Conservation (phyloP, 352 stramenopile species). For the Albugo candida region DNA sequence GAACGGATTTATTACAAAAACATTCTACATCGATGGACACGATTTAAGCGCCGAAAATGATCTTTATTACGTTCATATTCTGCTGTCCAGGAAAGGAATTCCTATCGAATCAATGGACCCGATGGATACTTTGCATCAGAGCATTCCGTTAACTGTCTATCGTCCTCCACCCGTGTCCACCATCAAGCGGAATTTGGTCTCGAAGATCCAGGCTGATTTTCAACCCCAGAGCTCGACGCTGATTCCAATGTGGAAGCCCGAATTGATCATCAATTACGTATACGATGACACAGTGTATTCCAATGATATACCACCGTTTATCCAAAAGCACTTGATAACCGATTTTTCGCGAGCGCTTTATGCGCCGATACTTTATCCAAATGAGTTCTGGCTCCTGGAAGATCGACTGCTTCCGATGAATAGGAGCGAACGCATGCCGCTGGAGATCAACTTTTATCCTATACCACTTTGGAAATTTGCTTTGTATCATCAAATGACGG, state of each 20-base stretch:
- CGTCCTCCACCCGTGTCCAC: constrained; percentile 45
- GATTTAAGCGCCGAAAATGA: constrained; percentile 19
- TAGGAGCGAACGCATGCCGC: constrained; percentile 45
- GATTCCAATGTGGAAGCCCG: constrained; percentile 66
- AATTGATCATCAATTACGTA: constrained; percentile 43
- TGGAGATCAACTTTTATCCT: constrained; percentile 76
- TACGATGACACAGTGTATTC: constrained; percentile 55
- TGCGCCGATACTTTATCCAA: constrained; percentile 79
- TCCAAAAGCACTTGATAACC: constrained; percentile 33
- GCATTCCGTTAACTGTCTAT: constrained; percentile 53
- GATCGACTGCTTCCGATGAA: constrained; percentile 82
- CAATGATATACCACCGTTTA: constrained; percentile 33
- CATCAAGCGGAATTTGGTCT: constrained; percentile 62
- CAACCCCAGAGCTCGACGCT: no score
- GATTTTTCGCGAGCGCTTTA: constrained; percentile 48
- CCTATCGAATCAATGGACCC: constrained; percentile 9
- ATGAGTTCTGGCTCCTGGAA: constrained; percentile 89
- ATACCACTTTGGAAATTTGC: constrained; percentile 83
- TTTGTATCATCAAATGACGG: constrained; percentile 85
- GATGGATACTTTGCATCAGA: constrained; percentile 1
- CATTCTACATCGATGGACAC: no score
- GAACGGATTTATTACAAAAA: constrained; percentile 10
- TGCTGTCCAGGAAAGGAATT: constrained; percentile 47
- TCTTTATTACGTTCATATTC: constrained; percentile 73
- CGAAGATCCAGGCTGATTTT: constrained; percentile 2